phyloP scores from a whole-genome alignment of 164 flowering plant species.

The Chimonanthus praecox region DNA sequence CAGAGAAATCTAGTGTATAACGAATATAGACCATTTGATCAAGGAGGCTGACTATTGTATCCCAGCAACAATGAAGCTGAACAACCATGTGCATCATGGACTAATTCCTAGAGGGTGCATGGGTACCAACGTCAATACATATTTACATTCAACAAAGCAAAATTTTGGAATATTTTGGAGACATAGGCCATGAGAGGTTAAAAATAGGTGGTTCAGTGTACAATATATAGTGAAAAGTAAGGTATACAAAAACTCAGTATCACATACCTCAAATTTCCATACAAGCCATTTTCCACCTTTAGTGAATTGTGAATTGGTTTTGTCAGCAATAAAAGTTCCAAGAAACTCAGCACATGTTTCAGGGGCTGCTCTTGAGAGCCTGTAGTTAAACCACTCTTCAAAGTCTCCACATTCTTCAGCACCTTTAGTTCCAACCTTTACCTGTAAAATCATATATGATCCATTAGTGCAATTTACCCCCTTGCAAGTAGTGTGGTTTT shows the following conservation, averaged over 20 bases:
- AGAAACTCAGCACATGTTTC: slow-evolving; percentile 96
- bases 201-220: not conserved
- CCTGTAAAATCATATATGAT: slow-evolving; percentile 32
- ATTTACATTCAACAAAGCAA: not conserved
- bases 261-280: slow-evolving; percentile 92
- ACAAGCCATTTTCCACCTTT: slow-evolving; percentile 97
- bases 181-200: not conserved
- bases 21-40: no score
- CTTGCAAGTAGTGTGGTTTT: no score
- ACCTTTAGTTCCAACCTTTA: slow-evolving; percentile 79
- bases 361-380: slow-evolving; percentile 96
- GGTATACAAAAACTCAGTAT: not conserved
- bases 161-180: not conserved
- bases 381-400: slow-evolving; percentile 98
- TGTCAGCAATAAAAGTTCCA: slow-evolving; percentile 85
- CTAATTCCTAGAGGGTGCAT: not conserved
- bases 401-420: slow-evolving; percentile 87
- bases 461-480: not conserved
- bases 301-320: slow-evolving; percentile 56
- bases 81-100: not conserved
- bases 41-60: no score
- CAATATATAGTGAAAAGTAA: not conserved
- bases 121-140: not conserved
- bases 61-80: no score
- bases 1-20: no score